phyloP scores from a whole-genome alignment of 2,329 filamentous ascomycete genomes.

The Colletotrichum limetticola region DNA sequence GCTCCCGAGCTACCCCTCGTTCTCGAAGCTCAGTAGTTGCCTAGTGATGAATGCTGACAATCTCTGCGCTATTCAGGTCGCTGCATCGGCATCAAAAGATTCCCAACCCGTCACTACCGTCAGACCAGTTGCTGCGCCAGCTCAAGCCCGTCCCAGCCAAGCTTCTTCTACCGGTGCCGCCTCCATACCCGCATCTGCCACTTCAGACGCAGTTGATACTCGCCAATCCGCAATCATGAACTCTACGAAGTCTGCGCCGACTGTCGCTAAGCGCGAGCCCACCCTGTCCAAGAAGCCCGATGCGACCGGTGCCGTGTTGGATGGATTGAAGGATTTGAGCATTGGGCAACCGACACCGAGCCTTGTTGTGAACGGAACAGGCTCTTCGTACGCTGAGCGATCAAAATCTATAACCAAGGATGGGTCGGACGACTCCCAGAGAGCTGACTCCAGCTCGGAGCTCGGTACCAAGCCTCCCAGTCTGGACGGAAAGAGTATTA shows the following conservation, averaged over 20 bases:
- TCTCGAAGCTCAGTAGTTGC: constrained; percentile 1
- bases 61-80: constrained; percentile 51
- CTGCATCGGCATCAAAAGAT: constrained; percentile 57
- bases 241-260: constrained; percentile 12
- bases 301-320: constrained; percentile 33
- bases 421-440: constrained; percentile 66
- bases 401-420: constrained; percentile 51
- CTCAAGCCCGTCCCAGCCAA: constrained; percentile 30
- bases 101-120: constrained; percentile 44
- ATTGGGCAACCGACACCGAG: constrained; percentile 48
- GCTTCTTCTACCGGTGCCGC: background rate
- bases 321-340: constrained; percentile 44
- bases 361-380: constrained; percentile 62
- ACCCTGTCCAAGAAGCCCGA: constrained; percentile 11
- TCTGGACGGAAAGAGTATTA: constrained; percentile 92
- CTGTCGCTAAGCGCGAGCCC: constrained; percentile 7
- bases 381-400: constrained; percentile 50
- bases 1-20: background rate
- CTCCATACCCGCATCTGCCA: background rate
- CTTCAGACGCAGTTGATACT: constrained; percentile 17
- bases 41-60: constrained; percentile 35
- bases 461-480: constrained; percentile 85
- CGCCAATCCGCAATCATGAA: constrained; percentile 10
- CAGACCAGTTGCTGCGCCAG: constrained; percentile 38
- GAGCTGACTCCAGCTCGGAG: constrained; percentile 72